Evolutionary conservation across 106 monocot genomes (phyloP).

Genomic region (Narthecium ossifragum): DNA sequence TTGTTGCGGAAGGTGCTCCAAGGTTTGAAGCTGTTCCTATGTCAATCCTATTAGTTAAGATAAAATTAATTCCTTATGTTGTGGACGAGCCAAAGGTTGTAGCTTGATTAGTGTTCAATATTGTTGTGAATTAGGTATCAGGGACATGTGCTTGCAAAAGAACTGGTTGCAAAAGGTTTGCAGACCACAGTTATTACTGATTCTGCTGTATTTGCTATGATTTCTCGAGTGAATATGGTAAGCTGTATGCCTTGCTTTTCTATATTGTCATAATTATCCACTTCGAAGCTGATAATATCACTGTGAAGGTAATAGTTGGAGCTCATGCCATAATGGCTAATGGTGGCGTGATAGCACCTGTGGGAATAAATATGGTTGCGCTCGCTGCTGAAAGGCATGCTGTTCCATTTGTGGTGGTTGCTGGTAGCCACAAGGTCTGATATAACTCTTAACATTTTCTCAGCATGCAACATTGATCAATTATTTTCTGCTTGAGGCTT

Average conservation of each 20-base stretch:
- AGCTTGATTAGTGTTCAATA: not conserved
- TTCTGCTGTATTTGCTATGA: conserved; percentile 99
- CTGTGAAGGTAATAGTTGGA: conserved; percentile 91
- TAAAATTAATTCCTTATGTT: too few species aligned
- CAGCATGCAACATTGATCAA: too few species aligned
- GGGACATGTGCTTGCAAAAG: conserved; percentile 96
- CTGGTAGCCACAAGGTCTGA: conserved; percentile 95
- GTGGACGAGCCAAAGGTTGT: too few species aligned
- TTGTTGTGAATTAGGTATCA: conserved; percentile 48
- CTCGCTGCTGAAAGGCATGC: conserved; percentile 98
- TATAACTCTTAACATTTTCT: too few species aligned
- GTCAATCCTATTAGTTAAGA: not conserved
- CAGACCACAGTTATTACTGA: conserved; percentile 95
- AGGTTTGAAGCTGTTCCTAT: too few species aligned
- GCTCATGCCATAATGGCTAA: conserved; percentile 99
- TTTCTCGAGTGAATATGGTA: conserved; percentile 98
- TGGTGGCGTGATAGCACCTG: conserved; percentile 94
- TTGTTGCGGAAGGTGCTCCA: conserved; percentile 97
- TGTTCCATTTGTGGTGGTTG: conserved; percentile 99
- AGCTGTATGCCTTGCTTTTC: not conserved
- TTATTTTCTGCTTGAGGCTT: too few species aligned
- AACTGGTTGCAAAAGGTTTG: conserved; percentile 81
- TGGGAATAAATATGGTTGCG: conserved; percentile 92
- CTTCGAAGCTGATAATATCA: conserved; percentile 7
- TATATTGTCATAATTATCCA: not conserved